phyloP scores from a whole-genome alignment of 2,329 filamentous ascomycete genomes.

The Colletotrichum tamarilloi region DNA sequence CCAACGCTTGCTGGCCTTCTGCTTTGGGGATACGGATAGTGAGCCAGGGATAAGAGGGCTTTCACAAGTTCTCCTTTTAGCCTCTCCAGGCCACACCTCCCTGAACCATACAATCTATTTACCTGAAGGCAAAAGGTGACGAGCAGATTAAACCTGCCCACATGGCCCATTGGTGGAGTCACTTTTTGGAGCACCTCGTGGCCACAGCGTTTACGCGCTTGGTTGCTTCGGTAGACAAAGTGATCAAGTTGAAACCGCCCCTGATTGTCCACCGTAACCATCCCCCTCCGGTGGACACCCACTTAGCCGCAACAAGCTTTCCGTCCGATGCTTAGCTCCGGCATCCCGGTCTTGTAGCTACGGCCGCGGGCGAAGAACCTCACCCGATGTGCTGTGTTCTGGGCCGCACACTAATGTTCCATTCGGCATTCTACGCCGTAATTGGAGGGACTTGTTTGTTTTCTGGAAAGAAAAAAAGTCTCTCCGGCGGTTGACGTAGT shows the following conservation, averaged over 20 bases:
- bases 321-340: constrained; percentile 24
- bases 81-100: background rate
- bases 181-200: background rate
- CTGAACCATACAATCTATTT: background rate
- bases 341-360: constrained; percentile 9
- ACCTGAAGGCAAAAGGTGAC: background rate
- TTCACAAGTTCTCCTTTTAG: background rate
- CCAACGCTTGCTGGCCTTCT: background rate
- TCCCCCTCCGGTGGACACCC: background rate
- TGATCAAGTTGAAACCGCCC: constrained; percentile 26
- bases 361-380: background rate
- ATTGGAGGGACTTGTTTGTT: constrained; percentile 8
- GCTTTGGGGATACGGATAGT: constrained; percentile 10
- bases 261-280: constrained; percentile 1
- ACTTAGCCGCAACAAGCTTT: constrained; percentile 29
- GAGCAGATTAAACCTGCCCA: constrained; percentile 20
- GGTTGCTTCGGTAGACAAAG: background rate
- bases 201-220: background rate
- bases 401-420: background rate
- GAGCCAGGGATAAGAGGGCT: background rate
- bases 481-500: background rate
- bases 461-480: constrained; percentile 11
- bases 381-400: background rate
- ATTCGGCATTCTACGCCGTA: constrained; percentile 15
- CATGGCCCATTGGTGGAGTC: constrained; percentile 11